Percentiles rank a stretch among this genome's conserved stretches.
Conservation (phyloP, 331 rosid species). For the Pyracantha coccinea region DNA sequence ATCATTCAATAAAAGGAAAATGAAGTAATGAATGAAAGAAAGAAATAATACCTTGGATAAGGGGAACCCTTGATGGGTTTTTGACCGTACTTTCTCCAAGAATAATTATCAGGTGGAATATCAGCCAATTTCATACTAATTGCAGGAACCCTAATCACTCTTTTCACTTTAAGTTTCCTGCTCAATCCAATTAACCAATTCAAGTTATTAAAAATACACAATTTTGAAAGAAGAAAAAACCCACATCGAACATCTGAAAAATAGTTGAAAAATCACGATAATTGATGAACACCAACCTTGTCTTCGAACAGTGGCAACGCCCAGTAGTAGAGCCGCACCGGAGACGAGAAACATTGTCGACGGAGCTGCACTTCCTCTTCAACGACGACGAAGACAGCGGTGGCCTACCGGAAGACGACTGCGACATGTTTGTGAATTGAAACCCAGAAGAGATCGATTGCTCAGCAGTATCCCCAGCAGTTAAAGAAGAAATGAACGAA, state of each 20-base stretch:
- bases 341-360: constrained; percentile 24
- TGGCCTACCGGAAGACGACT: constrained; percentile 44
- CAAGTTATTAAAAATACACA: not conserved
- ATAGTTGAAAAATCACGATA: not conserved
- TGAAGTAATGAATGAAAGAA: not conserved
- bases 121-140: constrained; percentile 66
- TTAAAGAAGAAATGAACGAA: constrained; percentile 48
- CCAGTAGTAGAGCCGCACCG: constrained; percentile 50
- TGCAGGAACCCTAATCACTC: constrained; percentile 61
- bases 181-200: not conserved
- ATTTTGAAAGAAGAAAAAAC: not conserved
- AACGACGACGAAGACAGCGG: constrained; percentile 46
- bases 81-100: constrained; percentile 90
- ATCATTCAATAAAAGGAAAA: not conserved
- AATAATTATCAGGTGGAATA: constrained; percentile 73
- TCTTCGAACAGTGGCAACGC: constrained; percentile 70
- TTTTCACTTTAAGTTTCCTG: constrained; percentile 61
- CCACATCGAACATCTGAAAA: no score
- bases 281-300: constrained; percentile 31
- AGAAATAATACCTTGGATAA: constrained; percentile 57
- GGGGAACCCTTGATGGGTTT: constrained; percentile 94
- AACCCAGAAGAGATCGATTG: constrained; percentile 46
- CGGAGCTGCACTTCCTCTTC: constrained; percentile 61
- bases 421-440: constrained; percentile 47
- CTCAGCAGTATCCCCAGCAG: constrained; percentile 31